Evolutionary conservation across 2,329 filamentous ascomycete genomes (phyloP).

Genomic region (Ophiostoma quercus): DNA sequence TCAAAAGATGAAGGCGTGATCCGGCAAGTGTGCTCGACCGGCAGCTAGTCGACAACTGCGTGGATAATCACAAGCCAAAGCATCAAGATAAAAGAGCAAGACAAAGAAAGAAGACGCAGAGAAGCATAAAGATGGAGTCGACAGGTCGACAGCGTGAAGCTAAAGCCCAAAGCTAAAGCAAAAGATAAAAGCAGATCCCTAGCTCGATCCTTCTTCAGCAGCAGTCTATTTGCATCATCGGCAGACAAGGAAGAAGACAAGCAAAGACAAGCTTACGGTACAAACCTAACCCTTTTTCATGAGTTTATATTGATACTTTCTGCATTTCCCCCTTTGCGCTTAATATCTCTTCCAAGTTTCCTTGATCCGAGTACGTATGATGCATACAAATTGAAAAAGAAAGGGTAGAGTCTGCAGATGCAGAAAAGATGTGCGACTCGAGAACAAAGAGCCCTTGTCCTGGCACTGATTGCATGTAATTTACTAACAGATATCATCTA

Average conservation of each 20-base stretch:
- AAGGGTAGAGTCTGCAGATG: not conserved
- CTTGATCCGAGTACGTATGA: not conserved
- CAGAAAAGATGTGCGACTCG: not conserved
- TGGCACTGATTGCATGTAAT: not conserved
- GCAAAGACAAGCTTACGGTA: not conserved
- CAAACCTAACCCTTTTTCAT: not conserved
- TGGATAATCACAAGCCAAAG: conserved; percentile 5
- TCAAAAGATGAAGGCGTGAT: not conserved
- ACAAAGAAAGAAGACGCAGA: not conserved
- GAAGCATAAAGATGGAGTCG: not conserved
- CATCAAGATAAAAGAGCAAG: not conserved
- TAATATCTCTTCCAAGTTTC: not conserved
- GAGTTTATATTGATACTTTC: not conserved
- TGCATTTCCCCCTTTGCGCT: not conserved
- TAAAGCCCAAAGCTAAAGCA: not conserved
- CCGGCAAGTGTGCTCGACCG: not conserved
- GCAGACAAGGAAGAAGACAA: no score
- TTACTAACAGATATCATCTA: no score
- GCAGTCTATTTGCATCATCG: not conserved
- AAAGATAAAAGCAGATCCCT: not conserved
- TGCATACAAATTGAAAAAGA: not conserved
- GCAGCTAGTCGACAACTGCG: not conserved
- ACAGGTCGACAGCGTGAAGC: no score
- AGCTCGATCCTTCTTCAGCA: conserved; percentile 7
- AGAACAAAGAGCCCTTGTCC: not conserved